phyloP scores from a whole-genome alignment of 129 eudicot genomes.

The Lactuca saligna region DNA sequence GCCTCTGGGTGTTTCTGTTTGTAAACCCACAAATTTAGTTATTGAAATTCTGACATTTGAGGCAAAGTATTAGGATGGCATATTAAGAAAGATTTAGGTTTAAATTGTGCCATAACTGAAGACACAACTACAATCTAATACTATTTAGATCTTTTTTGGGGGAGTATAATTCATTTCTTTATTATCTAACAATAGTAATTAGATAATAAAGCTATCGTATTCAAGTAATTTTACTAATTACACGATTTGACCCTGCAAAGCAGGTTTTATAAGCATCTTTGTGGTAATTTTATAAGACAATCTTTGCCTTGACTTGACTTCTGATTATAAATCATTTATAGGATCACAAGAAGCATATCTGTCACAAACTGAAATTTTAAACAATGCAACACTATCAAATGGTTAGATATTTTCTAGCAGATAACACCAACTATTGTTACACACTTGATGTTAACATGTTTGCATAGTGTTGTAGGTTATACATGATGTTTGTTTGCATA shows the following conservation, averaged over 20 bases:
- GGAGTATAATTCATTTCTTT: background rate
- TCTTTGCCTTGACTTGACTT: slow-evolving; percentile 73
- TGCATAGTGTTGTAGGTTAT: too few species aligned
- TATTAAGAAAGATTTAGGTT: background rate
- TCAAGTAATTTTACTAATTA: too few species aligned
- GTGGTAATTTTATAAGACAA: slow-evolving; percentile 84
- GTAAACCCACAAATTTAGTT: background rate
- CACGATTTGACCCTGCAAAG: slow-evolving; percentile 7
- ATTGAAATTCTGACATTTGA: background rate
- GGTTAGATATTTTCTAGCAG: slow-evolving; percentile 79
- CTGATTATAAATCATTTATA: slow-evolving; percentile 52
- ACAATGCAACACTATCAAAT: slow-evolving; percentile 60
- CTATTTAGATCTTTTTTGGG: background rate
- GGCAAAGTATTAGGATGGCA: background rate
- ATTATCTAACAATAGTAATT: background rate
- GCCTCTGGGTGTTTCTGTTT: background rate
- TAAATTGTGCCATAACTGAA: slow-evolving; percentile 23
- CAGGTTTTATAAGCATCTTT: slow-evolving; percentile 84
- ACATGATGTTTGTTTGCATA: too few species aligned
- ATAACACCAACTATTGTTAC: slow-evolving; percentile 79
- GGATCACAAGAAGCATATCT: slow-evolving; percentile 56
- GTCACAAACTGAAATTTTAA: slow-evolving; percentile 42
- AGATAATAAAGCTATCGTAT: too few species aligned
- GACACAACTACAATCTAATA: background rate
- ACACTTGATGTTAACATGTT: slow-evolving; percentile 49